A percentile compares a stretch with the other conserved stretches of the same genome.
phyloP scores from a whole-genome alignment of 139 green algal genomes.

The Picochlorum costavermella region DNA sequence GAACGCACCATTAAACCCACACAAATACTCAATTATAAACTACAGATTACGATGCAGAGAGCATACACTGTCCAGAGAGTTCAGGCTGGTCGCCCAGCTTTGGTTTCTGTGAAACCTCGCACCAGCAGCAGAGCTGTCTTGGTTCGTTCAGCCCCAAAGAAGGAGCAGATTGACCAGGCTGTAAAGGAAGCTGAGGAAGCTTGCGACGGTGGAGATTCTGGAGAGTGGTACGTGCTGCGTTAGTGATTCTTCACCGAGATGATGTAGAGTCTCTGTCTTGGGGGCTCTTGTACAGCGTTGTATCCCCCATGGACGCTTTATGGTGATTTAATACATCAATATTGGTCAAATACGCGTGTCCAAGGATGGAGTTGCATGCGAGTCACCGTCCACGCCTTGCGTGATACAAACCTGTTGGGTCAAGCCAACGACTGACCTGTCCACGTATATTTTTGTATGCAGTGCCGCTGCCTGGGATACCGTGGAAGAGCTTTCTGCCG shows the following conservation, averaged over 20 bases:
- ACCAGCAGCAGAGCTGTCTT: not conserved
- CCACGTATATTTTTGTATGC: not conserved
- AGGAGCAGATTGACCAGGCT: conserved; percentile 20
- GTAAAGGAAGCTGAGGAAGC: conserved; percentile 28
- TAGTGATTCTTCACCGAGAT: not conserved
- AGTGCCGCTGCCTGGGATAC: conserved; percentile 36
- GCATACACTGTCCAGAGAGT: not conserved
- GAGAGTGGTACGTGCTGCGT: conserved; percentile 30
- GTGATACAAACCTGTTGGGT: not conserved
- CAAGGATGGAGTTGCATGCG: no score
- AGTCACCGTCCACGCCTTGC: not conserved
- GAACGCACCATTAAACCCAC: no score
- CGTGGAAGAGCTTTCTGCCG: conserved; percentile 31
- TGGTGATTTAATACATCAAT: no score
- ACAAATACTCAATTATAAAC: not conserved
- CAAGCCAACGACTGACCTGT: no score
- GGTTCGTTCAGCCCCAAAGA: conserved; percentile 12
- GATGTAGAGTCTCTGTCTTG: not conserved
- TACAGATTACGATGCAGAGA: not conserved
- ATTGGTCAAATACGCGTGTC: no score
- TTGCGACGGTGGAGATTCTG: conserved; percentile 19
- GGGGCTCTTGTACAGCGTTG: not conserved
- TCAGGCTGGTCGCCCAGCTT: conserved; percentile 5
- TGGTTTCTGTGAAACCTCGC: not conserved
- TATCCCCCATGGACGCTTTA: no score